phyloP scores from a whole-genome alignment of 2,329 filamentous ascomycete species.

The Ophiobolus disseminans region DNA sequence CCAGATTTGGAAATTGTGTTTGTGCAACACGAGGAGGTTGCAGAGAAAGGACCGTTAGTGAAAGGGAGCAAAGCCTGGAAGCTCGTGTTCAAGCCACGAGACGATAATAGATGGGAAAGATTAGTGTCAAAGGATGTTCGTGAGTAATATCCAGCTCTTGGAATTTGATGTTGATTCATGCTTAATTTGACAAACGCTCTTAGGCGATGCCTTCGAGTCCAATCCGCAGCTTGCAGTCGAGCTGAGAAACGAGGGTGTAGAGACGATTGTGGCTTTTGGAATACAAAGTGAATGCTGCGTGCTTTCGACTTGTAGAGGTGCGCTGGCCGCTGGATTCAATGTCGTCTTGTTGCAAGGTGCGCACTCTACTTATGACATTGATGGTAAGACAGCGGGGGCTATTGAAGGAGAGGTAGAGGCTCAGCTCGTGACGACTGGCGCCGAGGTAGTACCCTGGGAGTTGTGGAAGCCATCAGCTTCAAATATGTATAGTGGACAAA shows the following conservation, averaged over 20 bases:
- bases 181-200: neutral
- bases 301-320: conserved; percentile 13
- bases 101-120: conserved; percentile 2
- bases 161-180: neutral
- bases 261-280: conserved; percentile 13
- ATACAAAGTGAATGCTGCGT: conserved; percentile 25
- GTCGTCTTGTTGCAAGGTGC: conserved; percentile 11
- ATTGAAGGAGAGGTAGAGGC: conserved; percentile 11
- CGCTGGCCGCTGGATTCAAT: conserved; percentile 9
- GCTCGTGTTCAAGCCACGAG: conserved; percentile 10
- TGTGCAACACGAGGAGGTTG: conserved; percentile 17
- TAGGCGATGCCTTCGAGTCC: conserved; percentile 13
- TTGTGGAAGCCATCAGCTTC: neutral
- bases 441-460: neutral
- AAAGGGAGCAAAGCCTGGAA: conserved; percentile 12
- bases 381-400: conserved; percentile 2
- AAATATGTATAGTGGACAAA: too few species aligned
- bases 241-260: conserved; percentile 2
- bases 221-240: conserved; percentile 8
- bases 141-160: conserved; percentile 2
- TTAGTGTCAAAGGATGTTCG: conserved; percentile 10
- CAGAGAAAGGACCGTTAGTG: conserved; percentile 6
- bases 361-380: conserved; percentile 13
- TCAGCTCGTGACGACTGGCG: neutral
- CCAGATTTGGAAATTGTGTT: conserved; percentile 9